A percentile compares a stretch with the other conserved stretches of the same genome.
Evolutionary conservation across 2,329 filamentous ascomycete species (phyloP).

Genomic region (Neonectria ditissima): DNA sequence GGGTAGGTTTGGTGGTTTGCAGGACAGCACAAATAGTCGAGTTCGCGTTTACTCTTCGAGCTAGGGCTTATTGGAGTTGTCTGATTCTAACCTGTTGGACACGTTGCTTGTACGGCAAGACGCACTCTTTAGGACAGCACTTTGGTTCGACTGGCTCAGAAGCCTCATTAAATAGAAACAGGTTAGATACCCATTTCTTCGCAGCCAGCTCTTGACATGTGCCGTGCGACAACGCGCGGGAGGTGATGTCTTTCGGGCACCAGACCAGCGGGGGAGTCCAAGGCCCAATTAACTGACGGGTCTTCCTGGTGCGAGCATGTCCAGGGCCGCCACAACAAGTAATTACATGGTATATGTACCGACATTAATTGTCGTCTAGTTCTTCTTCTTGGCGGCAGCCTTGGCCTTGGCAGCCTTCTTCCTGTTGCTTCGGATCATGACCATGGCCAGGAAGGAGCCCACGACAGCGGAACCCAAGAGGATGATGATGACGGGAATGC

Average conservation of each 20-base stretch:
- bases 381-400: constrained; percentile 88
- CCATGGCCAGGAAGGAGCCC: constrained; percentile 92
- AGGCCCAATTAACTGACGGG: constrained; percentile 35
- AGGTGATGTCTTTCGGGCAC: constrained; percentile 10
- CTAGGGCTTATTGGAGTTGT: constrained; percentile 42
- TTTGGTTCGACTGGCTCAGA: constrained; percentile 36
- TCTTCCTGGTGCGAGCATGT: constrained; percentile 25
- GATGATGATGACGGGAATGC: constrained; percentile 96
- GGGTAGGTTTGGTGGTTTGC: constrained; percentile 27
- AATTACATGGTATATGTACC: constrained; percentile 40
- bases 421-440: constrained; percentile 98
- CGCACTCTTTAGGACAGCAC: constrained; percentile 43
- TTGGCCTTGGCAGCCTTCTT: constrained; percentile 97
- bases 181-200: constrained; percentile 50
- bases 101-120: constrained; percentile 45
- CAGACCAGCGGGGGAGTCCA: constrained; percentile 11
- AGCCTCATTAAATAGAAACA: constrained; percentile 50
- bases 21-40: constrained; percentile 31
- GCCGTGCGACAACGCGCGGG: constrained; percentile 12
- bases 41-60: constrained; percentile 36
- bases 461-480: constrained; percentile 93
- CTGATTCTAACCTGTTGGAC: constrained; percentile 47
- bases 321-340: constrained; percentile 29
- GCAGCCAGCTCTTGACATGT: constrained; percentile 30
- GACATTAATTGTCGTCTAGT: constrained; percentile 57